Base-by-base conservation (phyloP, 2,329 filamentous ascomycete species). In the Monilinia fructigena region DNA sequence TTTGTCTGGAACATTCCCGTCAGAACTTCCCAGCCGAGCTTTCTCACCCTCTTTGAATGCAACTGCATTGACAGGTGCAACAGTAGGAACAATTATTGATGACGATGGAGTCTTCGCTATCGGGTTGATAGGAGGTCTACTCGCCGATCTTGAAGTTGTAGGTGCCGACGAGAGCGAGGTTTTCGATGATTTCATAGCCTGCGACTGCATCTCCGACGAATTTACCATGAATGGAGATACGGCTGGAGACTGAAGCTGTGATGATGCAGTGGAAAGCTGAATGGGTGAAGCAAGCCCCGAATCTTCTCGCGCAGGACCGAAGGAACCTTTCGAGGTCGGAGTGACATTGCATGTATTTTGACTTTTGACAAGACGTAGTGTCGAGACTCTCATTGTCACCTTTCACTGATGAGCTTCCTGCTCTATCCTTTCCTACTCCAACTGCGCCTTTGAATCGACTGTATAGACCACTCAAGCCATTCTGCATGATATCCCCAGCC, bases 401-500 rank as follows among this genome's bases (percentile, higher is more conserved):
- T 60, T 77, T 70, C 67, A 69, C 66, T 26, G 70, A 70, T 73
- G 74, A 66, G 71, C 75, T 55, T 68, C 73, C 28, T 71, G 72
- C 59, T 77, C 81, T 81, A 66, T 87, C 85, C 71, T 85, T 89
- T 54, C 83, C 85, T 18, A 83, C 90, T 20, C 89, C 89, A n/a
- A 96, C 91, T 0, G 89, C 93, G 66, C 91, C 91, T 75, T 89
- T 88, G 72, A 98, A 84, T 48, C 93, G 88, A 78, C 86, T 95
- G 77, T 97, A 98, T 48, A 98, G 80, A 0, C 94, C 93, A 75
- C 91, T 96, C 56, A 98, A 81, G 5, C 94, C 92, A 77, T 94
- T 91, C 69, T 95, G 91, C 28, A 95, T 86, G 52, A 90, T 78
- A 67, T 96, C 92, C 35, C 87, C 86, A 0, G 89, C 82, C 48